Evolutionary conservation across 345 rosid species (phyloP), one percentile per base, ranked within the genome.

Genomic region (Limnanthes douglasii): DNA sequence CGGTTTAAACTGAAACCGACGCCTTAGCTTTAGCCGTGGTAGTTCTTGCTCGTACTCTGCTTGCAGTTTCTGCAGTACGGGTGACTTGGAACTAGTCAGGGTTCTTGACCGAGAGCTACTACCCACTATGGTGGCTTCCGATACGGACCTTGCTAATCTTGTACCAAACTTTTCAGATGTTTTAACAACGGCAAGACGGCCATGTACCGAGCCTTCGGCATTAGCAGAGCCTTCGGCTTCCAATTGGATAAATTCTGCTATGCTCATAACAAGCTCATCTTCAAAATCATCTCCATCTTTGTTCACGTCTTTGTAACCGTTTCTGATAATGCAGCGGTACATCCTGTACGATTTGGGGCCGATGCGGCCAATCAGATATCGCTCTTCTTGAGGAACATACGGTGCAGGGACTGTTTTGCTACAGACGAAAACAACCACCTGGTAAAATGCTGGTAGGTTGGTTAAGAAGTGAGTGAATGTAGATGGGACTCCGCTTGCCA

Each of bases 311-410:
- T 80, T 84, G 75, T 90, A 84, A 9, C 98, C 94, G 3, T 66
- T 68, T 34, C 94, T 64, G 46, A 90, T 67, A 46, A 80, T 75
- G 63, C 98, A 84, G 38, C 98, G 80, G 57, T 90, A 84, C 56
- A 90, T 61, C 25, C 74, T 45, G 68, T 74, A 78, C 2, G 98
- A 68, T 69, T 90, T 90, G 10, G 98, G 93, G 32, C 98, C 98
- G 4, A 84, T 56, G 17, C 96, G 72, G 16, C 98, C 86, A 2
- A 90, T 62, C 37, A 90, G 96, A 59, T 75, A 84, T 31, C 93
- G 63, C 31, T 90, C 98, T 43, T 75, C 69, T 43, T 65, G 62
- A 0, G 88, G 85, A 13, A 90, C 96, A 21, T 59, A 65, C 0
- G 98, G 98, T 14, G 84, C 64, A 23, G 77, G 96, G 37, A 90